Conservation (phyloP, 2,329 filamentous ascomycete species). For the Mycosphaerella sp. region DNA sequence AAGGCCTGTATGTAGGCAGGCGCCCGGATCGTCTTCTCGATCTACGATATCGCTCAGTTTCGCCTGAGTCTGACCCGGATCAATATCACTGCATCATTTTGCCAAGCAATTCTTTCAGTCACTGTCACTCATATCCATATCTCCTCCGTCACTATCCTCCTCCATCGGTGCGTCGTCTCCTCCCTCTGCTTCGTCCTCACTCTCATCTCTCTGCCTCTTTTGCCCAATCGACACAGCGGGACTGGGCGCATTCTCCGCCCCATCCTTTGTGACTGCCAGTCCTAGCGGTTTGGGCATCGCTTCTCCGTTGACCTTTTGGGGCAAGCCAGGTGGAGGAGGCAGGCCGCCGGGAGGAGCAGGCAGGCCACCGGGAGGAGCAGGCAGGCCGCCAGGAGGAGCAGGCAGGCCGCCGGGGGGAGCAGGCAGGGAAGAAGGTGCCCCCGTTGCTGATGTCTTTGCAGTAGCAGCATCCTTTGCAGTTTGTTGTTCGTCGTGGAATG, state of each 20-base stretch:
- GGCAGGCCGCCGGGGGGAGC: constrained; percentile 23
- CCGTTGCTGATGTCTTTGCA: constrained; percentile 36
- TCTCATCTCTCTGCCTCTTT: constrained; percentile 39
- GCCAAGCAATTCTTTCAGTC: constrained; percentile 31
- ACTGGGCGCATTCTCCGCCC: constrained; percentile 44
- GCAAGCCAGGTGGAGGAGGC: constrained; percentile 24
- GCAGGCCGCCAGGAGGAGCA: constrained; percentile 20
- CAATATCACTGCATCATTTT: not conserved
- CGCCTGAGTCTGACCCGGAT: too few species aligned
- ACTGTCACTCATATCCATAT: constrained; percentile 66
- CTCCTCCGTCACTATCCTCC: constrained; percentile 46
- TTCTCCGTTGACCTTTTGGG: constrained; percentile 27
- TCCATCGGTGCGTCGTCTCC: constrained; percentile 39
- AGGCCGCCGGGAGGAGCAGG: constrained; percentile 23
- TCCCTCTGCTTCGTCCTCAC: constrained; percentile 28
- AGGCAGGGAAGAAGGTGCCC: constrained; percentile 8
- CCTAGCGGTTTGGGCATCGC: constrained; percentile 21
- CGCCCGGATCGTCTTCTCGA: too few species aligned
- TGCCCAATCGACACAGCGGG: constrained; percentile 49
- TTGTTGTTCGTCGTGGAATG: constrained; percentile 56
- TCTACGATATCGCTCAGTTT: too few species aligned
- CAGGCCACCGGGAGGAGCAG: constrained; percentile 21
- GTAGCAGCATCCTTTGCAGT: constrained; percentile 26
- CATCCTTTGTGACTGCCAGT: constrained; percentile 35
- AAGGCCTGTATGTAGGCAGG: too few species aligned